Conservation (phyloP, 345 rosid genomes). For the Citrus cavaleriei region DNA sequence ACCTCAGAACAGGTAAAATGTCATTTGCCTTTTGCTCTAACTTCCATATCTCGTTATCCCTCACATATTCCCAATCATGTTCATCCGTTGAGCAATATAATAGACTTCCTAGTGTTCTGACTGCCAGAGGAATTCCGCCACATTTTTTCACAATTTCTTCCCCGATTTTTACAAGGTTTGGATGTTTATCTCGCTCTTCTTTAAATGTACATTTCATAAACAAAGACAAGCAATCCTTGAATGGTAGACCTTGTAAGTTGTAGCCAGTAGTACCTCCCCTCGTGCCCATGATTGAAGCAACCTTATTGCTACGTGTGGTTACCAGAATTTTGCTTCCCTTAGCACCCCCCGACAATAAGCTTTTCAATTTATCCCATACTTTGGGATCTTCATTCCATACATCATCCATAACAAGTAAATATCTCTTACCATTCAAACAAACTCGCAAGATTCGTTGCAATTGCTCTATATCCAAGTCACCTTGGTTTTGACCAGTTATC, state of each 20-base stretch:
- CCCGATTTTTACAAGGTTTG: neutral
- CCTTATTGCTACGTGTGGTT: conserved; percentile 10
- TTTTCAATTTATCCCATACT: too few species aligned
- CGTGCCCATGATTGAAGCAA: conserved; percentile 2
- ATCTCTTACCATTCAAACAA: neutral
- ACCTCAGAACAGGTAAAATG: conserved; percentile 2
- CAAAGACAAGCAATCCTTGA: neutral
- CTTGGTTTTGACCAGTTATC: neutral
- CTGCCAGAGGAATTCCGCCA: conserved; percentile 9
- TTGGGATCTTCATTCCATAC: neutral
- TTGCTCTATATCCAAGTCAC: neutral
- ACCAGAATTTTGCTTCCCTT: conserved; percentile 13
- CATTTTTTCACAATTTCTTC: neutral
- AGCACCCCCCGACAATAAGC: too few species aligned
- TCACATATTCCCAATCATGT: conserved; percentile 11
- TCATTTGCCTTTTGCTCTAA: neutral
- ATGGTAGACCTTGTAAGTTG: neutral
- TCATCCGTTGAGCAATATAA: neutral
- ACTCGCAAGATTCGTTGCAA: conserved; percentile 12
- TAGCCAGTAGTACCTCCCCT: neutral
- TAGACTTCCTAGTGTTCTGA: conserved; percentile 4
- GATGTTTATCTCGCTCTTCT: neutral
- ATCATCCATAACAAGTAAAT: conserved; percentile 16
- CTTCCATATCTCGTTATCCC: conserved; percentile 29
- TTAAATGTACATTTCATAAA: conserved; percentile 1